These are phyloP conservation scores for Suillus spraguei DNA, from an alignment of 768 basidiomycete genomes.

Conservation along the genomic window DNA sequence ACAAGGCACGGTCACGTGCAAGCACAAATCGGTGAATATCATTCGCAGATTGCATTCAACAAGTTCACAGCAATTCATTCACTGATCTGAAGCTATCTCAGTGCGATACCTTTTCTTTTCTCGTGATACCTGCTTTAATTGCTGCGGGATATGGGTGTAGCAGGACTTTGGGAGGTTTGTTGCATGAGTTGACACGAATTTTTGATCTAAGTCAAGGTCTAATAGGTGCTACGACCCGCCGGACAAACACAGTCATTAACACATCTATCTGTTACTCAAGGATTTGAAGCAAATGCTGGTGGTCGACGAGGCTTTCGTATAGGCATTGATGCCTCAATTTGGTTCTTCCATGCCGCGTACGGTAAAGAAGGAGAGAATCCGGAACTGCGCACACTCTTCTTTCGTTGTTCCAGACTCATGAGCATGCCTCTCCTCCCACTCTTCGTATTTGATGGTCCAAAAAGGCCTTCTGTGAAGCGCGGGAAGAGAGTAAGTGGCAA, in stretches of 20 bases:
- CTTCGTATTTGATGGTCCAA: constrained; percentile 91
- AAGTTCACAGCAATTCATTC: neutral
- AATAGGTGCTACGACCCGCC: constrained; percentile 72
- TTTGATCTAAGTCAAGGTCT: constrained; percentile 15
- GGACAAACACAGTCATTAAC: constrained; percentile 74
- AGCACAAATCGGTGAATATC: neutral
- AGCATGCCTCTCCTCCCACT: constrained; percentile 81
- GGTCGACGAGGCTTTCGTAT: constrained; percentile 75
- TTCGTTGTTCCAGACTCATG: constrained; percentile 80
- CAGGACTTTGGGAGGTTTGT: constrained; percentile 53
- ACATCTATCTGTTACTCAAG: constrained; percentile 72
- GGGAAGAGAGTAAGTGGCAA: constrained; percentile 70
- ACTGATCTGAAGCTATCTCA: neutral
- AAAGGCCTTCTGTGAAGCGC: constrained; percentile 79
- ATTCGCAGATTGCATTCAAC: neutral
- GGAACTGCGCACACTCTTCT: constrained; percentile 81
- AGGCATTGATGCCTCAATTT: constrained; percentile 84
- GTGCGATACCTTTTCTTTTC: neutral
- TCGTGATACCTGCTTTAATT: neutral
- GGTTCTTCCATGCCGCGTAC: constrained; percentile 76
- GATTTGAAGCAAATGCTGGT: constrained; percentile 67
- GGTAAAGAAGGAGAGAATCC: constrained; percentile 86
- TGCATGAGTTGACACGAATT: neutral
- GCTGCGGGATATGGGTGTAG: constrained; percentile 43
- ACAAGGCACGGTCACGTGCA: constrained; percentile 1